These are phyloP conservation scores for Amanita brunnescens DNA, from an alignment of 768 basidiomycete species.

Conservation along the genomic window DNA sequence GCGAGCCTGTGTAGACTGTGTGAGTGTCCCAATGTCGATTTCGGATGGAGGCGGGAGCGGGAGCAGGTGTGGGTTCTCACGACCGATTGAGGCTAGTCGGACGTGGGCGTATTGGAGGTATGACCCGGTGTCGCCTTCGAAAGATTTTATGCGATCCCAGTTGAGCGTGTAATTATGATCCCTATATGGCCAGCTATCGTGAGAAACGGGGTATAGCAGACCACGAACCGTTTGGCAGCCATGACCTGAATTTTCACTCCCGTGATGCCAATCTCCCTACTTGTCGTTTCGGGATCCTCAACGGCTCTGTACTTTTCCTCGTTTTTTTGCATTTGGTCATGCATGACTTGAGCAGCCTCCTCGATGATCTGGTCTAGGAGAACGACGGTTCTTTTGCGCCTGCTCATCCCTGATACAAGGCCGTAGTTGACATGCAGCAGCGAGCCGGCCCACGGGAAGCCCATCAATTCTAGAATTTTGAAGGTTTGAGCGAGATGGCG, in stretches of 20 bases:
- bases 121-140: conserved; percentile 92
- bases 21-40: conserved; percentile 59
- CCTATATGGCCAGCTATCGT: conserved; percentile 28
- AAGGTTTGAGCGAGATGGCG: conserved; percentile 88
- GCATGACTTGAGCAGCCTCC: conserved; percentile 86
- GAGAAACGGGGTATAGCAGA: conserved; percentile 4
- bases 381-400: conserved; percentile 86
- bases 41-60: conserved; percentile 64
- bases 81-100: conserved; percentile 80
- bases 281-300: conserved; percentile 76
- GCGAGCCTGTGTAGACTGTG: conserved; percentile 64
- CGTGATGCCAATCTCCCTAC: conserved; percentile 83
- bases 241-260: conserved; percentile 98
- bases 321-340: conserved; percentile 93
- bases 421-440: conserved; percentile 90
- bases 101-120: conserved; percentile 98
- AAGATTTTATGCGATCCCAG: conserved; percentile 89
- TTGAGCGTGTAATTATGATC: conserved; percentile 96
- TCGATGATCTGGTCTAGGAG: conserved; percentile 91
- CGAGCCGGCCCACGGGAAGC: conserved; percentile 73
- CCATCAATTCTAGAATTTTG: conserved; percentile 88
- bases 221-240: conserved; percentile 76
- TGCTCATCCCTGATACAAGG: conserved; percentile 92
- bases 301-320: conserved; percentile 86
- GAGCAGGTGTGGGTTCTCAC: conserved; percentile 83